Evolutionary conservation across 495 filamentous ascomycete genomes (phyloP).

Genomic region (Symbiotaphrina buchneri): DNA sequence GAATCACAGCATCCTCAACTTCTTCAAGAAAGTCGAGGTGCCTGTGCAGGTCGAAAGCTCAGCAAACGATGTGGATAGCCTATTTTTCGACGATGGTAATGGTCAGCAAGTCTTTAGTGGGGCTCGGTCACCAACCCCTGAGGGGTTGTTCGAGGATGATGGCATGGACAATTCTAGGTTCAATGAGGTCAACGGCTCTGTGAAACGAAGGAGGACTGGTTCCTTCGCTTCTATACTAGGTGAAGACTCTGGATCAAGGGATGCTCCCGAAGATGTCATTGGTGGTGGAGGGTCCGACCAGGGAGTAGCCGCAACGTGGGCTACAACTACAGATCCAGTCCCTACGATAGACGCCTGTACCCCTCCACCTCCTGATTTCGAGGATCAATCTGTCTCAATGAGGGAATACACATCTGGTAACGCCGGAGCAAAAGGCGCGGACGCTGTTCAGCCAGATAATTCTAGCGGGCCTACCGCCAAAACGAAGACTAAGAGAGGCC

Average conservation of each 20-base stretch:
- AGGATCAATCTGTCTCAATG: conserved; percentile 2
- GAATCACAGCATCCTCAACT: conserved; percentile 59
- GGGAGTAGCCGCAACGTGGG: too few species aligned
- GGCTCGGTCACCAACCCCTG: too few species aligned
- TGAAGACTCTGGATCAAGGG: too few species aligned
- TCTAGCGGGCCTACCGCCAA: conserved; percentile 9
- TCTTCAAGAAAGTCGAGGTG: conserved; percentile 52
- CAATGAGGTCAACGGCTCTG: conserved; percentile 21
- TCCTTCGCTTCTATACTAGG: too few species aligned
- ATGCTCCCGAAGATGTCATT: too few species aligned
- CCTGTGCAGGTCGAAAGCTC: conserved; percentile 11
- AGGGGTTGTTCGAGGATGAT: conserved; percentile 5
- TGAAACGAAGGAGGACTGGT: conserved; percentile 21
- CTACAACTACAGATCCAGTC: conserved; percentile 8
- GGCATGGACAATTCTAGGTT: conserved; percentile 13
- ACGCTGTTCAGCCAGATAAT: too few species aligned
- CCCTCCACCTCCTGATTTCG: conserved; percentile 7
- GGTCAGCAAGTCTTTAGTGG: too few species aligned
- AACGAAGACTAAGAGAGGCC: conserved; percentile 16
- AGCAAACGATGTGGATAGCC: conserved; percentile 11
- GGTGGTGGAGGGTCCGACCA: too few species aligned
- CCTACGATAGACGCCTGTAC: conserved; percentile 4
- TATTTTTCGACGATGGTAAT: conserved; percentile 11
- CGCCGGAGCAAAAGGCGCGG: too few species aligned
- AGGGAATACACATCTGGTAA: too few species aligned